Percentiles rank a stretch among this genome's conserved stretches.
Evolutionary conservation across 148 eudicot genomes (phyloP).

Genomic region (Arctostaphylos glauca): DNA sequence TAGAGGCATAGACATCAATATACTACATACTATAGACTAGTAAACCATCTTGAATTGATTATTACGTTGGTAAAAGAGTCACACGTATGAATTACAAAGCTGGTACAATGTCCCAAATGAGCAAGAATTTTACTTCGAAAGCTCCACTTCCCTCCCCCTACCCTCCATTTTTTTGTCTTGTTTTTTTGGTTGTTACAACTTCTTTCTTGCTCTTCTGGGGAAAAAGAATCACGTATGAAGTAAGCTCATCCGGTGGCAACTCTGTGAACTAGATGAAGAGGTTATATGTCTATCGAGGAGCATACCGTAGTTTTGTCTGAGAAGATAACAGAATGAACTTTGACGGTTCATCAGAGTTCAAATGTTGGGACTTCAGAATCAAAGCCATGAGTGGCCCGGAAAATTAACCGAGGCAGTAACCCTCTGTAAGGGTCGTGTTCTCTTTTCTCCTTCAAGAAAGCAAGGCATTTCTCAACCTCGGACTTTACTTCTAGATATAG

Average conservation of each 20-base stretch:
- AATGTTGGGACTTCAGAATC: constrained; percentile 68
- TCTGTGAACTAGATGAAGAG: background rate
- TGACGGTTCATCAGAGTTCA: constrained; percentile 24
- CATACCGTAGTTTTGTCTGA: background rate
- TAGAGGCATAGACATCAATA: background rate
- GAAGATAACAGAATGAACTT: background rate
- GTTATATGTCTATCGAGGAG: background rate
- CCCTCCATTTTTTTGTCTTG: background rate
- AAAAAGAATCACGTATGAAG: background rate
- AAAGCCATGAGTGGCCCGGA: constrained; percentile 52
- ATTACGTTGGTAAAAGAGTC: background rate
- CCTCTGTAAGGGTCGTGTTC: constrained; percentile 68
- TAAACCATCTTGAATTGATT: background rate
- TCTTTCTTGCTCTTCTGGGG: background rate
- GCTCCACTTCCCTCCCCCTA: too few relatives aligned
- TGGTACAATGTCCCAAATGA: background rate
- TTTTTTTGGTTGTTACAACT: too few relatives aligned
- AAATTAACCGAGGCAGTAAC: constrained; percentile 43
- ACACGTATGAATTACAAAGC: background rate
- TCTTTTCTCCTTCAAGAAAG: constrained; percentile 63
- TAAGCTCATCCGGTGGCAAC: background rate
- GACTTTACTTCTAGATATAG: constrained; percentile 58
- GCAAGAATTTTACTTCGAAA: too few relatives aligned
- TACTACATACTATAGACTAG: background rate
- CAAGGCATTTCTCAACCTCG: constrained; percentile 67